phyloP scores from a whole-genome alignment of 1,284 basidiomycete species.

The Ceratobasidium sp. region DNA sequence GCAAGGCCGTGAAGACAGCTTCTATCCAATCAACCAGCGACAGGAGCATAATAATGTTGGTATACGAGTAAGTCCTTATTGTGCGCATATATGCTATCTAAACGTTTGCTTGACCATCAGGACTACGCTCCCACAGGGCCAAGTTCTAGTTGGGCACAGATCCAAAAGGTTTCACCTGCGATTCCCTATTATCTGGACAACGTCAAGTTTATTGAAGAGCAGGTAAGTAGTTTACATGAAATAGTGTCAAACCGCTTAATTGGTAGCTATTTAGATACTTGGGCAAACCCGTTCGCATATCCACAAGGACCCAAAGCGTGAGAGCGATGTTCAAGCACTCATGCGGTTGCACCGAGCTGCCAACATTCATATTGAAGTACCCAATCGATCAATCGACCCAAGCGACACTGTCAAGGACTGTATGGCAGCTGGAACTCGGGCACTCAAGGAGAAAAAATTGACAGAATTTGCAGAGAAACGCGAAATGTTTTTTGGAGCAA shows the following conservation, averaged over 20 bases:
- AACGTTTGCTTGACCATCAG: not conserved
- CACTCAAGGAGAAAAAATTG: not conserved
- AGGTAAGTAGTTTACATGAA: not conserved
- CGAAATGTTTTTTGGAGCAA: not conserved
- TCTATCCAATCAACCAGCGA: slow-evolving; percentile 19
- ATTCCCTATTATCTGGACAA: slow-evolving; percentile 3
- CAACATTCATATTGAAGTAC: not conserved
- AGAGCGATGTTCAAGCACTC: not conserved
- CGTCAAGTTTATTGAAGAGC: slow-evolving; percentile 2
- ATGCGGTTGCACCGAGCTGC: not conserved
- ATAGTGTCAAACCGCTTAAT: not conserved
- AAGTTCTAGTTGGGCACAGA: not conserved
- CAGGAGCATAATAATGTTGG: slow-evolving; percentile 17
- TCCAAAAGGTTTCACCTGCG: slow-evolving; percentile 1
- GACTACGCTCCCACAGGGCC: not conserved
- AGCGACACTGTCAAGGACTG: not conserved
- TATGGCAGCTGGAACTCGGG: not conserved
- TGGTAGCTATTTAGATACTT: not conserved
- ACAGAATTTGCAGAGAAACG: not conserved
- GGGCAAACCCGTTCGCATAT: not conserved
- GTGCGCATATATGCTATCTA: not conserved
- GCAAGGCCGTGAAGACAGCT: slow-evolving; percentile 5
- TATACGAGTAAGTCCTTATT: not conserved
- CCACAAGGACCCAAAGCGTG: slow-evolving; percentile 14
- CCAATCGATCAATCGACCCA: not conserved